Evolutionary conservation across 2,329 filamentous ascomycete genomes (phyloP), one percentile per base, ranked within the genome.

Genomic region (Aspergillus quadrilineatus): DNA sequence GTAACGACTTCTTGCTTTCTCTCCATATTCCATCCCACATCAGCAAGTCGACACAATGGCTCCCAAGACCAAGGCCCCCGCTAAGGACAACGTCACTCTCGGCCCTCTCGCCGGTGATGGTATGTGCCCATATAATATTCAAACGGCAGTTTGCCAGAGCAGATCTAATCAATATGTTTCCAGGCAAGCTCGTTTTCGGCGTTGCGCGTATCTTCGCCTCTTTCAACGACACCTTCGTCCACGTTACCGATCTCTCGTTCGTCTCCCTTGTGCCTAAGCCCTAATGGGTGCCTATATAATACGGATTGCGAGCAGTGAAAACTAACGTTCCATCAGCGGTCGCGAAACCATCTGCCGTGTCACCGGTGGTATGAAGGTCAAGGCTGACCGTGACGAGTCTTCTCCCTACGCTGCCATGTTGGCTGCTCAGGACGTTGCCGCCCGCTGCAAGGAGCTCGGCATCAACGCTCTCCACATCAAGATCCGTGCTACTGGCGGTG

Each of bases 311-410:
- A 39, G 30, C 43, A 39, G 17, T 28, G 12, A 51, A 14, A 43
- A 36, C 60, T 65, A 61, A 65, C 43, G 10, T 26, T 14, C 5
- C 29, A 29, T 79, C 84, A 95, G 90, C 83, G 94, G 94, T 83
- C 94, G 94, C 82, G 94, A 99, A 89, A 99, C 95, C 83, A 97
- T 99, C 85, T 90, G 87, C 87, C 92, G 94, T 90, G 93, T 99
- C 71, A 99, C 95, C 74, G 94, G 95, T 84, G 95, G 95, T 78
- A 99, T 99, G 94, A 99, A 99, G 87, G 94, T 99, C 87, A 99
- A 99, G 89, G 92, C 92, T 81, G 92, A 99, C 78, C 93, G 94
- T 86, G 94, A 99, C 84, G 94, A 99, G 86, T 97, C 93, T 75
- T 97, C 94, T 70, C 94, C 94, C 74, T 99, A 99, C 86, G 94